Base-by-base conservation (phyloP, 306 rosid genomes). In the Neltuma alba region DNA sequence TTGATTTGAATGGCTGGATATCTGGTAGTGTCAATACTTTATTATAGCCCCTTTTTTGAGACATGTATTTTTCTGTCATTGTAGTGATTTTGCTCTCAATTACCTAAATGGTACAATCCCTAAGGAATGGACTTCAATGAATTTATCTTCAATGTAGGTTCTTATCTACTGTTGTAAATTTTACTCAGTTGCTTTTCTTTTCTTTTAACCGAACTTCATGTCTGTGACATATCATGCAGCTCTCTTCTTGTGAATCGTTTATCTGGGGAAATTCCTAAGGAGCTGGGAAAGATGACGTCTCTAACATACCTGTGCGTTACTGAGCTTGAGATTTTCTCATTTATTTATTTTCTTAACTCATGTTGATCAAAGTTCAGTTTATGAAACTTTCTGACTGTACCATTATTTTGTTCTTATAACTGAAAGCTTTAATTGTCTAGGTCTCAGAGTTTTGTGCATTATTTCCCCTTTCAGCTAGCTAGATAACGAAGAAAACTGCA, bases 201-300 rank as follows among this genome's bases (percentile, higher is more conserved):
- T 77, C 37, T 76, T 79, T 74, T 84, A 73, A 85, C 74, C 72
- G 10, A 76, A 85, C 72, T 75, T 9, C 34, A 58, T 25, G 34
- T 58, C 18, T 25, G 40, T 77, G 78, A 27, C 27, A 40, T 82
- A 58, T 61, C 70, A 36, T 87, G 90, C 94, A 94, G 98, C 73
- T 89, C 98, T 76, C 69, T 94, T 79, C 82, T 85, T 41, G 97
- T 76, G 60, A 94, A 94, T 85, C 91, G 90, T 70, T 74, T 94
- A 66, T 92, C 98, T 11, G 98, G 98, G 75, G 84, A 82, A 84
- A 89, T 94, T 89, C 97, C 98, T 20, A 76, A 73, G 85, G 91
- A 70, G 81, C 76, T 94, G 88, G 90, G 90, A 83, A 87, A 85
- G 60, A 88, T 94, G 80, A 84, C 88, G 11, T 81, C 88, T 79